A percentile compares a stretch with the other conserved stretches of the same genome.
Conservation (phyloP, 2,329 filamentous ascomycete genomes). For the Sclerotiophoma versabilis region DNA sequence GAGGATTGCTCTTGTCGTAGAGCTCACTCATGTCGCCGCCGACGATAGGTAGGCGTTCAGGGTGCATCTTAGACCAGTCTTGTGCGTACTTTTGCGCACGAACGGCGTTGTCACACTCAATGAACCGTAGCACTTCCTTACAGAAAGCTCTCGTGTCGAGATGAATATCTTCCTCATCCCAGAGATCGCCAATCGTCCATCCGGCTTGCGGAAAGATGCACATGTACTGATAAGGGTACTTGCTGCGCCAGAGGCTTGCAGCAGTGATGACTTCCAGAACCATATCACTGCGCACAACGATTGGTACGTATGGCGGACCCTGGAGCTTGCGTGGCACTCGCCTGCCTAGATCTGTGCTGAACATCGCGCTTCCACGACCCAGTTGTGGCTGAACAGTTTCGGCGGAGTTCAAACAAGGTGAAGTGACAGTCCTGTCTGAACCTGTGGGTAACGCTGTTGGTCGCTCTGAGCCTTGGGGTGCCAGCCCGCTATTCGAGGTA, state of each 20-base stretch:
- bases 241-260: constrained; percentile 30
- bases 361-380: constrained; percentile 27
- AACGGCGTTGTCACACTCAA: constrained; percentile 33
- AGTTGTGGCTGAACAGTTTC: constrained; percentile 13
- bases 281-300: constrained; percentile 36
- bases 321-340: constrained; percentile 22
- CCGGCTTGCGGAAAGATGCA: constrained; percentile 36
- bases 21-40: constrained; percentile 22
- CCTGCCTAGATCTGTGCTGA: constrained; percentile 40
- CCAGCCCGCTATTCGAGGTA: not conserved
- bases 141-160: constrained; percentile 40
- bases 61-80: constrained; percentile 32
- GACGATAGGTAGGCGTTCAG: constrained; percentile 28
- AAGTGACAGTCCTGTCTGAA: constrained; percentile 19
- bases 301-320: constrained; percentile 24
- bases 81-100: constrained; percentile 28
- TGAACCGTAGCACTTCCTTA: constrained; percentile 36
- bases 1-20: constrained; percentile 26
- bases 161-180: constrained; percentile 44
- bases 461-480: not conserved
- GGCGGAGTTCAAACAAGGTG: constrained; percentile 1
- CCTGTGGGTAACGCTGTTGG: constrained; percentile 2
- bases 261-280: constrained; percentile 25
- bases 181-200: constrained; percentile 43
- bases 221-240: constrained; percentile 34